Base-by-base conservation (phyloP, 768 basidiomycete species). In the Trametopsis cervina region DNA sequence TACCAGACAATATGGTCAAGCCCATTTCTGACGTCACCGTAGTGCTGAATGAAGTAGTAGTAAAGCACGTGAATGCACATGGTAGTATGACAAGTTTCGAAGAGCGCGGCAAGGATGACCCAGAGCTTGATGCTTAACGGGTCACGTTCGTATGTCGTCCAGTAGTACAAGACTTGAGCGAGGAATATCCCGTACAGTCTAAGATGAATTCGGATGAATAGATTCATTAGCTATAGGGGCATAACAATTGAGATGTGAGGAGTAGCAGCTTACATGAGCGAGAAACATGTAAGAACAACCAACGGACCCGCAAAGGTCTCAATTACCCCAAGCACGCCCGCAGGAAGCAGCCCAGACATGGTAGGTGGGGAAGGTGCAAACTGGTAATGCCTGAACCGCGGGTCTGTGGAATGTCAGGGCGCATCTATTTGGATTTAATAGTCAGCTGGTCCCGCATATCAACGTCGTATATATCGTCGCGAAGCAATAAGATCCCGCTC, bases 231-330 rank as follows among this genome's bases (percentile, higher is more conserved):
- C 25, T 10, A 26, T 5, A 26, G n/a, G 4, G 42, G 10, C 21
- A 17, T n/a, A 35, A 17, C 13, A 38, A n/a, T n/a, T n/a, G n/a
- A n/a, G n/a, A n/a, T n/a, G n/a, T n/a, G n/a, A n/a, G n/a, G n/a
- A n/a, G n/a, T n/a, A n/a, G n/a, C n/a, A n/a, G n/a, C 45, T 12
- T 18, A 46, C 45, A 39, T 46, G 11, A 46, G 45, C 17, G 45
- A 35, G n/a, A 46, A 24, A 38, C 45, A 46, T 4, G 40, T 36
- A 3, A 24, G 18, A 10, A 38, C 20, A 6, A 46, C 36, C 21
- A 46, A 25, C 10, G 33, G 33, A 17, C 33, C 33, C 17, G 33
- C 33, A 10, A 35, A 35, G 33, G n/a, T 10, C 33, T 35, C 33
- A 17, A 35, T 10, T n/a, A 17, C 10, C 10, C 10, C 33, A 35